Evolutionary conservation across 169 alveolate genomes (phyloP), one percentile per base, ranked within the genome.

Genomic region (Eimeria mitis): DNA sequence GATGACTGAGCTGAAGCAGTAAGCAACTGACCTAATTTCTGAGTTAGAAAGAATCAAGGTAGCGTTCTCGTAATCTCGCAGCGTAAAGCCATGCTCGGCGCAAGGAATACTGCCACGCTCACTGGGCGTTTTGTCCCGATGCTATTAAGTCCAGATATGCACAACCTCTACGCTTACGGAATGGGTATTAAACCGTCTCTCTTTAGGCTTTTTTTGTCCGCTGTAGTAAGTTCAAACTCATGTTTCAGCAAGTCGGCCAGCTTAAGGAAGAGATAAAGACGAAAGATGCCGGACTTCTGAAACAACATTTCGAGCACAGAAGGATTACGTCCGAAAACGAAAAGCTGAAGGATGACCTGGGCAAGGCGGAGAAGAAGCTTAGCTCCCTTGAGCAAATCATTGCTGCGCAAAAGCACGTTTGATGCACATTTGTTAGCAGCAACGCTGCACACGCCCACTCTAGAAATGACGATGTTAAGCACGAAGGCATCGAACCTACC

Each of bases 231-330:
- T 97, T 97, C 98, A 98, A 98, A 97, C 98, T 98, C 95, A 97
- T 98, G 95, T 97, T 97, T 92, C 99, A 98, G 96, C 98, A 98
- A 95, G 98, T 98, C 34, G 98, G 98, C 83, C 98, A 98, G 96
- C 95, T 98, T 59, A 98, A 98, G 97, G 99, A 98, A 96, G 99
- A 98, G 95, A 98, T 98, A 71, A 98, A 98, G 87, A 98, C 98
- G 44, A 98, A 98, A 94, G 98, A 97, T 73, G 97, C 96, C 47
- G 98, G 98, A 4, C 92, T 97, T 76, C 98, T 97, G 54, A 97
- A 97, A 87, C 98, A 98, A 91, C 99, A 97, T 96, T 97, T 97
- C 91, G 98, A 97, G 90, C 97, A 96, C 65, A 97, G 97, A 91
- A 97, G 96, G 91, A 97, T 96, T 70, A 84, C 89, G 0, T 49